Conservation (phyloP, 2,329 filamentous ascomycete genomes). For the Cytospora schulzeri region DNA sequence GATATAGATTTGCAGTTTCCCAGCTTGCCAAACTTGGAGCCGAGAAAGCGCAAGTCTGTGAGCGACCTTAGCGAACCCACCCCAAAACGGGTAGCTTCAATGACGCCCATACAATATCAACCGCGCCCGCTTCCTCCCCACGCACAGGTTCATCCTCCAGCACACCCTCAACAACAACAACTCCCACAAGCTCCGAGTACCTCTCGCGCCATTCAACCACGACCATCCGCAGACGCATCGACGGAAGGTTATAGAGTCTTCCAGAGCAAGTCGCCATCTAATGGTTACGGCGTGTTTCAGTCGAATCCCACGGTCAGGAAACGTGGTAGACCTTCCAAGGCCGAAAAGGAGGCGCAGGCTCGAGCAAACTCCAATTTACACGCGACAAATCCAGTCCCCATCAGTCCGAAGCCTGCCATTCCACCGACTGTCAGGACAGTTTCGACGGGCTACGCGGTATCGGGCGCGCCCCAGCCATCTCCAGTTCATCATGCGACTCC, state of each 20-base stretch:
- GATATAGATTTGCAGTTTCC: slow-evolving; percentile 33
- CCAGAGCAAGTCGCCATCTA: slow-evolving; percentile 25
- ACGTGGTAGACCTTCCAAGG: slow-evolving; percentile 40
- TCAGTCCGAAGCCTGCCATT: slow-evolving; percentile 27
- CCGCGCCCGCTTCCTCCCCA: slow-evolving; percentile 19
- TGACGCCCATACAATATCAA: slow-evolving; percentile 25
- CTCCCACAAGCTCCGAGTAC: slow-evolving; percentile 26
- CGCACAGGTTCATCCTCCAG: slow-evolving; percentile 14
- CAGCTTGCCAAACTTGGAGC: slow-evolving; percentile 30
- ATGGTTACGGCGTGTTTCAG: slow-evolving; percentile 27
- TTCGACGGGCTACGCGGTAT: slow-evolving; percentile 2
- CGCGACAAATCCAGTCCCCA: slow-evolving; percentile 32
- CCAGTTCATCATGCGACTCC: slow-evolving; percentile 7
- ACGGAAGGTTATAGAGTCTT: slow-evolving; percentile 21
- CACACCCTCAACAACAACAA: slow-evolving; percentile 20
- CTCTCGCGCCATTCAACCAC: slow-evolving; percentile 37
- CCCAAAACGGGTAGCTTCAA: slow-evolving; percentile 37
- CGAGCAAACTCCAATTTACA: slow-evolving; percentile 30
- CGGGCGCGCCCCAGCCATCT: background rate
- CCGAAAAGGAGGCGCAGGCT: slow-evolving; percentile 35
- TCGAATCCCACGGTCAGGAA: slow-evolving; percentile 33
- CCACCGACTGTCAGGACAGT: slow-evolving; percentile 6
- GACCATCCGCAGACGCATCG: slow-evolving; percentile 32
- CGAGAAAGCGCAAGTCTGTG: slow-evolving; percentile 38
- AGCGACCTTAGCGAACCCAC: slow-evolving; percentile 36